Evolutionary conservation across 306 rosid species (phyloP), one percentile per base, ranked within the genome.

Genomic region (Lathyrus oleraceus): DNA sequence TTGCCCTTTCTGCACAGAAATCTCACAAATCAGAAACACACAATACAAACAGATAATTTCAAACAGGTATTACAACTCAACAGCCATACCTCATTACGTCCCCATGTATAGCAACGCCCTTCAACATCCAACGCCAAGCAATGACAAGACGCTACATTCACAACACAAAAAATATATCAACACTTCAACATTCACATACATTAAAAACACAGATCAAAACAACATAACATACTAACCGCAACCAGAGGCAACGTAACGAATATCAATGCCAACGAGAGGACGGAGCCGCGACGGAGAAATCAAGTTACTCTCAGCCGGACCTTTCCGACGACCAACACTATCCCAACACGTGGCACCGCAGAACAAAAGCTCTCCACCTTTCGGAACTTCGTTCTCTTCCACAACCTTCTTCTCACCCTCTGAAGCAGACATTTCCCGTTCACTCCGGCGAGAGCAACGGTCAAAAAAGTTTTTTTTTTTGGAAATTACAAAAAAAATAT

Each of bases 61-160:
- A 53, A 40, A 57, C 8, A 8, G 0, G 14, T 0, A 25, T 1
- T 35, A n/a, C 10, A 82, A 58, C 72, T 60, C 17, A 30, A 79
- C 6, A n/a, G 32, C 2, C 87, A 54, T 84, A 64, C 99, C 91
- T 94, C 99, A 52, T 94, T 94, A 32, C 99, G 99, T 56, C 99
- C 97, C 99, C 99, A 94, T 12, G 97, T 91, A 71, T 94, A 94
- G 73, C 99, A 94, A 60, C 97, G 95, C 72, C 99, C 99, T 54
- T 86, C 97, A 8, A 85, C 88, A 62, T 94, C 99, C 87, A 94
- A 85, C 8, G 99, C 99, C 76, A 90, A 95, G 28, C 99, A 94
- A 78, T 94, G 99, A 80, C 96, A 94, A 42, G 99, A 87, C 15
- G 77, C 97, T 94, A 73, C 85, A 78, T 79, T 76, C 79, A 84